Percentiles rank a stretch among this genome's conserved stretches.
phyloP scores from a whole-genome alignment of 331 rosid genomes.

The Quercus lobata region DNA sequence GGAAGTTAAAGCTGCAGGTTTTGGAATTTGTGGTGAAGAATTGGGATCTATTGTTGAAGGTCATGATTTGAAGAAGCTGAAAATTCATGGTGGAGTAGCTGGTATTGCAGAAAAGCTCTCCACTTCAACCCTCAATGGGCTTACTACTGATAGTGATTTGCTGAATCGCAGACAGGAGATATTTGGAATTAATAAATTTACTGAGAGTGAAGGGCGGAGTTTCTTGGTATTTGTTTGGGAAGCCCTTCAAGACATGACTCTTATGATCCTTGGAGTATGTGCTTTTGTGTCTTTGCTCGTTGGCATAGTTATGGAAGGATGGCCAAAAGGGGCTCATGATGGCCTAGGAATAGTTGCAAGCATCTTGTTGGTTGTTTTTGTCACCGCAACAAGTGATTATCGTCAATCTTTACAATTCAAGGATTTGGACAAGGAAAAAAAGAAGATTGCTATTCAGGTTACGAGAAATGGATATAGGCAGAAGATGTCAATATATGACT shows the following conservation, averaged over 20 bases:
- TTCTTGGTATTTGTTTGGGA: slow-evolving; percentile 96
- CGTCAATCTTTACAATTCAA: slow-evolving; percentile 94
- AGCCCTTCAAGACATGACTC: slow-evolving; percentile 99
- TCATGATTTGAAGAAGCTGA: slow-evolving; percentile 78
- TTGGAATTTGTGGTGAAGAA: slow-evolving; percentile 79
- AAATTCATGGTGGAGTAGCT: slow-evolving; percentile 60
- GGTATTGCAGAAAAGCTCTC: slow-evolving; percentile 75
- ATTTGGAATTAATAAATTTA: slow-evolving; percentile 79
- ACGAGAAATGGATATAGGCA: slow-evolving; percentile 87
- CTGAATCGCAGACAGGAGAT: slow-evolving; percentile 49
- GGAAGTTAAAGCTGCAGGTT: slow-evolving; percentile 80
- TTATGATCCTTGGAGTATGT: slow-evolving; percentile 90
- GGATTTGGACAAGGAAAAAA: slow-evolving; percentile 98
- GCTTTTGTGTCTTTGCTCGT: slow-evolving; percentile 83
- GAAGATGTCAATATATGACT: slow-evolving; percentile 88
- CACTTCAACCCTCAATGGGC: slow-evolving; percentile 60
- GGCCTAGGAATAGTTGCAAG: slow-evolving; percentile 98
- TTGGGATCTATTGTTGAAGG: slow-evolving; percentile 89
- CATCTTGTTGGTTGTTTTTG: slow-evolving; percentile 89
- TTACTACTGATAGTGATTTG: slow-evolving; percentile 33
- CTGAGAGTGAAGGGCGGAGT: slow-evolving; percentile 63
- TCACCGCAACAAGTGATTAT: slow-evolving; percentile 93
- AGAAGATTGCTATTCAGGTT: slow-evolving; percentile 87
- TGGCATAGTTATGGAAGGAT: slow-evolving; percentile 88
- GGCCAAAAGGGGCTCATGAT: slow-evolving; percentile 97